phyloP scores from a whole-genome alignment of 2,329 filamentous ascomycete genomes.

The Colletotrichum lupini region DNA sequence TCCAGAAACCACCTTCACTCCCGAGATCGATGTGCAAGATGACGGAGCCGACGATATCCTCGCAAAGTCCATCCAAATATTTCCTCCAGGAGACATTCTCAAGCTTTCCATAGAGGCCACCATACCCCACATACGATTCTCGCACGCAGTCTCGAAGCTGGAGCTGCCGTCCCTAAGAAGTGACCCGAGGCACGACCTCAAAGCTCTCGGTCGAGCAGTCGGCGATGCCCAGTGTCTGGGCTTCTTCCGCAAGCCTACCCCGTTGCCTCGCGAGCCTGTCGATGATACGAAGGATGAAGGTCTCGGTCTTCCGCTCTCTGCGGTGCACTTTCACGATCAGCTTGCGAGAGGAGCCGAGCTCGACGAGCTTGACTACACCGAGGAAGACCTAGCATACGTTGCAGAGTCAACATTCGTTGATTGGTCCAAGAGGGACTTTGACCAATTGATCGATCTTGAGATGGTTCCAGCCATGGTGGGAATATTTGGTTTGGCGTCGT shows the following conservation, averaged over 20 bases:
- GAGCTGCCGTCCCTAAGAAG: constrained; percentile 25
- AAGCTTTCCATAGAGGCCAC: constrained; percentile 18
- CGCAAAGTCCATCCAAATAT: neutral
- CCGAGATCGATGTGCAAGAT: neutral
- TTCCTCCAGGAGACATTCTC: neutral
- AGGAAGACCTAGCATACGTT: constrained; percentile 15
- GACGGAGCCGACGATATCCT: neutral
- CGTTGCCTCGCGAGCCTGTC: constrained; percentile 25
- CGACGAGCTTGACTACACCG: constrained; percentile 18
- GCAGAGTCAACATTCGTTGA: neutral
- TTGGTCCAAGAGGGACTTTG: neutral
- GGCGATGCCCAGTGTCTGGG: neutral
- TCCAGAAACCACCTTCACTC: neutral
- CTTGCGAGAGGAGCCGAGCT: constrained; percentile 14
- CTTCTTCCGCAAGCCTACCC: constrained; percentile 19
- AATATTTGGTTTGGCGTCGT: no score
- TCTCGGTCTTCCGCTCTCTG: constrained; percentile 17
- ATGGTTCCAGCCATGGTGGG: neutral
- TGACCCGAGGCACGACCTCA: constrained; percentile 19
- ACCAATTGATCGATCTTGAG: constrained; percentile 10
- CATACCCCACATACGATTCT: neutral
- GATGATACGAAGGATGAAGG: constrained; percentile 33
- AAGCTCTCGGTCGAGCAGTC: neutral
- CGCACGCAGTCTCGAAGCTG: neutral
- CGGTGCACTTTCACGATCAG: constrained; percentile 22